Conservation (phyloP, 2,329 filamentous ascomycete species). For the Fusarium sp. region DNA sequence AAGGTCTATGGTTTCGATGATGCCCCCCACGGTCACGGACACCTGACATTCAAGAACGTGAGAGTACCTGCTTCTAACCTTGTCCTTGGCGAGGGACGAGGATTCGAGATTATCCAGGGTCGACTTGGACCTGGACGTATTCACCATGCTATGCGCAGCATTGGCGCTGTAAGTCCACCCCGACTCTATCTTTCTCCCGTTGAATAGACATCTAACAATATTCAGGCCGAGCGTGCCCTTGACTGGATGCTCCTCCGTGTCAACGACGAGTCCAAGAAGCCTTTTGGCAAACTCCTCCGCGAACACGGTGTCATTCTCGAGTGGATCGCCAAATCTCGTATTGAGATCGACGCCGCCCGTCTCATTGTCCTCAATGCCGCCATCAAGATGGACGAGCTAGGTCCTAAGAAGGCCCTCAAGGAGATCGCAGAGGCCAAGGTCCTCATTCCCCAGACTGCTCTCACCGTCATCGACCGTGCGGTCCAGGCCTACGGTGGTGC, state of each 20-base stretch:
- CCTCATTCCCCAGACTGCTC: conserved; percentile 82
- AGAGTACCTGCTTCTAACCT: conserved; percentile 86
- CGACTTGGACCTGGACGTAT: conserved; percentile 95
- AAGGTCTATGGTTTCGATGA: conserved; percentile 96
- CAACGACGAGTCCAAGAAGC: conserved; percentile 90
- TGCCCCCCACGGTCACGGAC: conserved; percentile 96
- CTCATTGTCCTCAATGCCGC: conserved; percentile 94
- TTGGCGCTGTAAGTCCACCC: conserved; percentile 74
- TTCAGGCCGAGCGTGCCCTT: conserved; percentile 82
- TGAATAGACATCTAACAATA: conserved; percentile 2
- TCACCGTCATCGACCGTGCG: conserved; percentile 92
- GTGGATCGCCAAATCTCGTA: conserved; percentile 90
- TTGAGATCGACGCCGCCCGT: conserved; percentile 93
- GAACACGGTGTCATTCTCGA: conserved; percentile 96
- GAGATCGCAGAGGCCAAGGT: conserved; percentile 98
- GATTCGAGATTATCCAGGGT: conserved; percentile 98
- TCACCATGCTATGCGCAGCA: conserved; percentile 96
- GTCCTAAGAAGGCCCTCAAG: conserved; percentile 88
- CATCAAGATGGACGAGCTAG: conserved; percentile 89
- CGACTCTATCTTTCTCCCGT: fast-evolving
- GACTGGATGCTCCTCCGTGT: conserved; percentile 95
- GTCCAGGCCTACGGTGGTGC: conserved; percentile 93
- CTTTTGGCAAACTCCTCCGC: conserved; percentile 87
- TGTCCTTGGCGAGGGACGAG: conserved; percentile 90
- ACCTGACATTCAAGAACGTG: conserved; percentile 90